Evolutionary conservation across 1,139 yeast species (phyloP), one percentile per base, ranked within the genome.

Genomic region (Yamadazyma atmosphaerica): DNA sequence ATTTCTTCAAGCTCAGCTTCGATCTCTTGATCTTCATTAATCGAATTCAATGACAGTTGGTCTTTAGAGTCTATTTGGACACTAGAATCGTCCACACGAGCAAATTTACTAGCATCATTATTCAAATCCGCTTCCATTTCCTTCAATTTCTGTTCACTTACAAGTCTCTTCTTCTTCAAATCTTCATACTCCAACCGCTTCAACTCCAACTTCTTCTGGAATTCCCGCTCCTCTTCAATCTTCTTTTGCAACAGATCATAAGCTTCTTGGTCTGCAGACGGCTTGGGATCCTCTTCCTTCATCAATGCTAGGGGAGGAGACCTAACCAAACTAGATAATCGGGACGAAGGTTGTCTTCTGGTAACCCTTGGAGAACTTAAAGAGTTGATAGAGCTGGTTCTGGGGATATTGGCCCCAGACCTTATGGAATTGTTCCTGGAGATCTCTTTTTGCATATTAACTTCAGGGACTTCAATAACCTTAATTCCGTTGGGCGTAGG

Each of bases 401-500:
- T 54, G 14, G 58, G 47, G 33, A 61, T 51, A 35, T 58, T 51
- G 35, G 54, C 44, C 4, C 62, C 68, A 2, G 67, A 54, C 26
- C 76, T 56, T 37, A 72, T 61, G 6, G 74, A 68, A 47, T 72
- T 72, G 38, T 60, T 61, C 34, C 77, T 52, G 1, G 68, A 65
- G 12, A 72, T 58, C 44, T 72, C 76, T 45, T 63, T 56, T 36
- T 66, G 59, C 40, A 67, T 52, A 33, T 57, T 56, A 8, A 59
- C 52, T 43, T 67, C 74, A 0, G 77, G 77, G 7, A 72, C 78
- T 44, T 72, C 77, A 14, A 72, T 58, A n/a, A 72, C 53, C 44
- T 70, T 68, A 45, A 72, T 70, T 22, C 78, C 78, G 25, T 63
- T 70, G 3, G 76, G 71, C 11, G 77, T 71, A 10, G 78, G 78